Conservation (phyloP, 2,329 filamentous ascomycete species). For the Colletotrichum lini region DNA sequence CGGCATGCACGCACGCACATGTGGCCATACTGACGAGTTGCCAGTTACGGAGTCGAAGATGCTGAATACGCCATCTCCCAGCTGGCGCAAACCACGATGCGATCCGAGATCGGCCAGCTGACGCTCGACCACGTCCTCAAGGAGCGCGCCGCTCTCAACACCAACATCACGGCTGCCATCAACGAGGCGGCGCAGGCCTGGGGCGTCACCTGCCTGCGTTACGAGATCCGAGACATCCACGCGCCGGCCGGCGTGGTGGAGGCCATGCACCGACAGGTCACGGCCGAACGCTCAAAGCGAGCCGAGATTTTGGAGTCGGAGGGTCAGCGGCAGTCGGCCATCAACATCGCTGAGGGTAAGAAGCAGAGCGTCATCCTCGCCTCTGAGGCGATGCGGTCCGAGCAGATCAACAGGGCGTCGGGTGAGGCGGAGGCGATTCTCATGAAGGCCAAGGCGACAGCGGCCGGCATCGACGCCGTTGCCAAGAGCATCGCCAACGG, state of each 20-base stretch:
- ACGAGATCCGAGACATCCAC: slow-evolving; percentile 99
- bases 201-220: slow-evolving; percentile 95
- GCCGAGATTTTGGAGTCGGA: slow-evolving; percentile 98
- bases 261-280: slow-evolving; percentile 98
- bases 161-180: slow-evolving; percentile 98
- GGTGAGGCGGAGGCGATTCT: slow-evolving; percentile 96
- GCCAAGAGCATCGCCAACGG: slow-evolving; percentile 82
- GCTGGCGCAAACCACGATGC: slow-evolving; percentile 98
- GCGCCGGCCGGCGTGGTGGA: slow-evolving; percentile 93
- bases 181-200: slow-evolving; percentile 98
- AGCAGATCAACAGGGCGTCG: slow-evolving; percentile 92
- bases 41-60: slow-evolving; percentile 96
- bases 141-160: slow-evolving; percentile 95
- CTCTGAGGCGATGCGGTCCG: slow-evolving; percentile 89
- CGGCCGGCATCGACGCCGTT: slow-evolving; percentile 89
- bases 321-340: slow-evolving; percentile 95
- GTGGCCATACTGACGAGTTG: slow-evolving; percentile 22
- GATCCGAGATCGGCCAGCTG: slow-evolving; percentile 96
- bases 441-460: slow-evolving; percentile 88
- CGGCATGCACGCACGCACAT: too few species aligned
- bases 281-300: slow-evolving; percentile 95
- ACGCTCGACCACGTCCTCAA: slow-evolving; percentile 98
- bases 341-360: slow-evolving; percentile 98
- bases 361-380: slow-evolving; percentile 98
- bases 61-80: slow-evolving; percentile 99